These are phyloP conservation scores for Tricladium varicosporioides DNA, from an alignment of 2,329 filamentous ascomycete genomes.

Conservation along the genomic window DNA sequence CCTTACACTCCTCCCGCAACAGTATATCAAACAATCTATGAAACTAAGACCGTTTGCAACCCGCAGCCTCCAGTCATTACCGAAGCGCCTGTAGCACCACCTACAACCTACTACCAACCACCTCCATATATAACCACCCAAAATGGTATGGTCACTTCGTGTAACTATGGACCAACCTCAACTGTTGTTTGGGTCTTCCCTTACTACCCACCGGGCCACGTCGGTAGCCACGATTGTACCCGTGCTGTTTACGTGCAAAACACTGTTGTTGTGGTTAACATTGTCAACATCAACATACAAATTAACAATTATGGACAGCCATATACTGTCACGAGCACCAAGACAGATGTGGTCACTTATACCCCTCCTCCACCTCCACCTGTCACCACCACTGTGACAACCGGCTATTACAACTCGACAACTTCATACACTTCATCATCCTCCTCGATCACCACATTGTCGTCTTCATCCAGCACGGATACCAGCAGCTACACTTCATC, in stretches of 20 bases:
- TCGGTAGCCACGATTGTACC: conserved; percentile 3
- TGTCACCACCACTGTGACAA: neutral
- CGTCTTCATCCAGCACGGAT: conserved; percentile 3
- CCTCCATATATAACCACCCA: conserved; percentile 6
- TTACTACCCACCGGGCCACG: neutral
- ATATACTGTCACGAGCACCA: conserved; percentile 3
- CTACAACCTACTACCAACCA: neutral
- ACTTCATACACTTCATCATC: neutral
- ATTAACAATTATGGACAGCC: conserved; percentile 8
- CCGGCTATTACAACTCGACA: neutral
- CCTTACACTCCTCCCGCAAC: neutral
- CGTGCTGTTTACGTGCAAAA: conserved; percentile 5
- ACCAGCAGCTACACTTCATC: neutral
- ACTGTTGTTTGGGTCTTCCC: conserved; percentile 9
- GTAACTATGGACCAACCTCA: conserved; percentile 1
- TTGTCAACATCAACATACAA: conserved; percentile 7
- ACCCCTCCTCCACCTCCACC: conserved; percentile 8
- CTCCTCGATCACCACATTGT: neutral
- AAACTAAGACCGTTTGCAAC: neutral
- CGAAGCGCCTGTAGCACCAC: neutral
- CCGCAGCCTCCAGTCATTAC: neutral
- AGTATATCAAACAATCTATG: conserved; percentile 1
- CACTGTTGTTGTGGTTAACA: conserved; percentile 3
- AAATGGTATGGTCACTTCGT: conserved; percentile 4
- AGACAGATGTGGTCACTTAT: conserved; percentile 8